A percentile compares a stretch with the other conserved stretches of the same genome.
Conservation (phyloP, 805 yeast species). For the Kodamaea leandrae region DNA sequence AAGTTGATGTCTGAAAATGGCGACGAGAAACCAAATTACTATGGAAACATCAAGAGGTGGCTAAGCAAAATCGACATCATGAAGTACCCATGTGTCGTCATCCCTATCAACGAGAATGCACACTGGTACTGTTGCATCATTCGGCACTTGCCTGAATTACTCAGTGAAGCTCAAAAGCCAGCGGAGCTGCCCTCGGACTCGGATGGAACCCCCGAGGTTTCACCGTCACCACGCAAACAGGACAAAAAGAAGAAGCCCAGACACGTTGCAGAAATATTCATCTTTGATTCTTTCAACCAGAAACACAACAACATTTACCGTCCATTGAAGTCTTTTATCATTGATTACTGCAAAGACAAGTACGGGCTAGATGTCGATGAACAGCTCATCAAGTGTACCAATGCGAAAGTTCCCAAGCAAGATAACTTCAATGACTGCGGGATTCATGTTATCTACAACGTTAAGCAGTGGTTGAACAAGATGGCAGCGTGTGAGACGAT, state of each 20-base stretch:
- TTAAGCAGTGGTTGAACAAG: conserved; percentile 53
- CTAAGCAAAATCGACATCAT: conserved; percentile 61
- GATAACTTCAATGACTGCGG: conserved; percentile 94
- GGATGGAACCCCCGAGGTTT: neutral
- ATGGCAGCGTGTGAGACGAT: conserved; percentile 46
- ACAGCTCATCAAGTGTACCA: conserved; percentile 45
- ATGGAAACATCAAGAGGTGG: conserved; percentile 74
- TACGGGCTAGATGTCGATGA: conserved; percentile 46
- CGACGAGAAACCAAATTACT: conserved; percentile 35
- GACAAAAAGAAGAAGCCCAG: conserved; percentile 1
- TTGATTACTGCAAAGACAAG: conserved; percentile 68
- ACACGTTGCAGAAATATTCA: conserved; percentile 42
- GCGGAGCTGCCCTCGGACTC: conserved; percentile 2
- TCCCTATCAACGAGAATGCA: conserved; percentile 76
- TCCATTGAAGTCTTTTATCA: conserved; percentile 58
- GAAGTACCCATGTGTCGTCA: conserved; percentile 56
- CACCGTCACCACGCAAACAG: neutral
- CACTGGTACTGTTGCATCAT: conserved; percentile 91
- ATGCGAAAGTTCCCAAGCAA: conserved; percentile 73
- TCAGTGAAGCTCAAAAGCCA: conserved; percentile 13
- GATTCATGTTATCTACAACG: conserved; percentile 78
- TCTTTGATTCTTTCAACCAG: conserved; percentile 75
- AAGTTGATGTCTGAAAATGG: conserved; percentile 43
- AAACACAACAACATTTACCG: conserved; percentile 49
- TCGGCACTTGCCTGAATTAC: conserved; percentile 45